Evolutionary conservation across 2,329 filamentous ascomycete genomes (phyloP), one percentile per base, ranked within the genome.

Genomic region (Epichloe hybrida): DNA sequence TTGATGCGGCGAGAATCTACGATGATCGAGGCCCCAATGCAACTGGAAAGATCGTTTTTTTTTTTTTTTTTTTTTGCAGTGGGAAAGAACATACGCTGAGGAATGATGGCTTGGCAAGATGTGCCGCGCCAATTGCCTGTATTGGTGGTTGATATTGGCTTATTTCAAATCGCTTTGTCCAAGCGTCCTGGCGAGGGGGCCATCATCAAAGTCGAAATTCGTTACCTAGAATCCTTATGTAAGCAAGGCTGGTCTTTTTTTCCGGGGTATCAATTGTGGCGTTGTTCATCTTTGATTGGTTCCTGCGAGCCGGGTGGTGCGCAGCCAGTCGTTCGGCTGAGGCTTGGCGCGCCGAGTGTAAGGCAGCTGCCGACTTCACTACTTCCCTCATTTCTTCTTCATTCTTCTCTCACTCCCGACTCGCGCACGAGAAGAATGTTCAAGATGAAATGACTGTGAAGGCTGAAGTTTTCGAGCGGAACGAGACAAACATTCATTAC

Each of bases 211-310:
- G 2, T 31, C 3, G 59, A 64, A 64, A 64, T 62, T 64, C 64
- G 58, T 50, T 44, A 46, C 54, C 51, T 50, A 52, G 40, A 13
- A 4, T 27, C 35, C 8, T 66, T 64, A 66, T 48, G 54, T 66
- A 65, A 66, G 64, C 64, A 58, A 61, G 62, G 59, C 62, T 63
- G 41, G 27, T 20, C 3, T 4, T 5, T n/a, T n/a, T 31, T 31
- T 1, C 1, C 23, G 23, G 1, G 15, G n/a, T 41, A 17, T 9
- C 15, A 21, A 0, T 0, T 58, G 56, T 61, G 57, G 59, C 55
- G 52, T n/a, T 34, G 17, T 0, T 20, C 17, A 8, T 12, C 20
- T 8, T 20, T 37, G n/a, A 13, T 27, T 49, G 50, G 41, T 6
- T 6, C n/a, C 21, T 44, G 11, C 20, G 21, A 7, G 37, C n/a